Conservation (phyloP, 2,329 filamentous ascomycete genomes). For the Cladophialophora bantiana region DNA sequence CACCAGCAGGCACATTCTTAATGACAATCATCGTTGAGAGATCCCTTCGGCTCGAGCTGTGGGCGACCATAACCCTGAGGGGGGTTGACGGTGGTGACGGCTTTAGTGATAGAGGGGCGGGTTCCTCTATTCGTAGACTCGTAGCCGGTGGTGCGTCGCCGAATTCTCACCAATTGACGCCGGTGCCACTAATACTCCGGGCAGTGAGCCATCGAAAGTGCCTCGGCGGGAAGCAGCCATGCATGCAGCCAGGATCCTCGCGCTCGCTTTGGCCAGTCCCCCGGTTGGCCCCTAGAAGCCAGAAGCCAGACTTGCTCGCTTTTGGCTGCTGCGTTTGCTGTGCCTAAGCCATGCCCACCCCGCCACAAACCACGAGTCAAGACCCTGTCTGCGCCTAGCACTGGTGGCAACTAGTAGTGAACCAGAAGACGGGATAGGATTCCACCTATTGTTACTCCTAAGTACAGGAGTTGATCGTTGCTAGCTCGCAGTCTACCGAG, state of each 20-base stretch:
- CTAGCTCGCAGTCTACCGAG: slow-evolving; percentile 1
- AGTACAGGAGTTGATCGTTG: not conserved
- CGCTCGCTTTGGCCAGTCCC: slow-evolving; percentile 12
- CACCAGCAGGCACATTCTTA: not conserved
- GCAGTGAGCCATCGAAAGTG: not conserved
- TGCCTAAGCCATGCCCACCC: slow-evolving; percentile 22
- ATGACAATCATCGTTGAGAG: not conserved
- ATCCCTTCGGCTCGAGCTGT: not conserved
- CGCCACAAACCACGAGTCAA: slow-evolving; percentile 18
- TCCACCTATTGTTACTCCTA: slow-evolving; percentile 20
- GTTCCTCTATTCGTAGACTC: not conserved
- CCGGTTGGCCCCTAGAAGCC: not conserved
- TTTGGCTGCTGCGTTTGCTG: slow-evolving; percentile 19
- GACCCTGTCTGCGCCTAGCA: slow-evolving; percentile 14
- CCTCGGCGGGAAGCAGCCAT: slow-evolving; percentile 12
- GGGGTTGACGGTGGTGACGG: not conserved
- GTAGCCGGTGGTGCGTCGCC: not conserved
- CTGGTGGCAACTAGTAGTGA: not conserved
- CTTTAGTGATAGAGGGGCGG: slow-evolving; percentile 1
- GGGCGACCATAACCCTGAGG: not conserved
- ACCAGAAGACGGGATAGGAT: slow-evolving; percentile 21
- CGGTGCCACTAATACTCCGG: slow-evolving; percentile 10
- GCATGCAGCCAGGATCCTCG: slow-evolving; percentile 20
- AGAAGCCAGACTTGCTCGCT: slow-evolving; percentile 15
- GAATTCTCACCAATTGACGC: slow-evolving; percentile 1